These are phyloP conservation scores for Sparassis latifolia DNA, from an alignment of 1,284 basidiomycete genomes.

Conservation along the genomic window DNA sequence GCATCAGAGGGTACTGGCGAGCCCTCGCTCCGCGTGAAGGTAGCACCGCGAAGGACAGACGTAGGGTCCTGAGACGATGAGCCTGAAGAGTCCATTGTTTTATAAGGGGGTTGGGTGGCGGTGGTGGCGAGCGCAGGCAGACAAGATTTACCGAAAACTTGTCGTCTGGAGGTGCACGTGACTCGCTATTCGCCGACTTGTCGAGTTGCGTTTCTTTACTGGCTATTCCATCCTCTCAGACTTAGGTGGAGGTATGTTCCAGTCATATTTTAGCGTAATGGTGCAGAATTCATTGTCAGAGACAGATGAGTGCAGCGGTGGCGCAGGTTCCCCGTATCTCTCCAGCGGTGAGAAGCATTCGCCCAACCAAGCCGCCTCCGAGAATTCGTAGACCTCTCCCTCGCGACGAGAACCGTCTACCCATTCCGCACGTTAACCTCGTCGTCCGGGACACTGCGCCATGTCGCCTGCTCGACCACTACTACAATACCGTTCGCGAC, in stretches of 20 bases:
- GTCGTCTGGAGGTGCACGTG: too few species aligned
- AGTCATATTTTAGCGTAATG: too few species aligned
- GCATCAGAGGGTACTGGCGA: conserved; percentile 27
- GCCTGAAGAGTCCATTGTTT: conserved; percentile 5
- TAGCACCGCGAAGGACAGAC: conserved; percentile 47
- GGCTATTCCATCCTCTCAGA: too few species aligned
- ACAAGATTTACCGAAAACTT: too few species aligned
- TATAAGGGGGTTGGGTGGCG: not conserved
- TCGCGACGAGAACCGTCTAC: conserved; percentile 47
- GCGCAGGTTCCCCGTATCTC: conserved; percentile 12
- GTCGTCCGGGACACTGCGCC: conserved; percentile 67
- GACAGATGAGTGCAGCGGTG: conserved; percentile 19
- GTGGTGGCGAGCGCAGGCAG: too few species aligned
- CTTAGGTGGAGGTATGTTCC: too few species aligned
- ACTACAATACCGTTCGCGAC: conserved; percentile 75
- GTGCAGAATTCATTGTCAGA: not conserved
- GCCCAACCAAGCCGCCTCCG: conserved; percentile 19
- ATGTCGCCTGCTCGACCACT: conserved; percentile 81
- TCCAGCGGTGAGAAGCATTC: conserved; percentile 17
- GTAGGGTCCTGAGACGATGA: conserved; percentile 36
- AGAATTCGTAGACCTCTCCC: conserved; percentile 38
- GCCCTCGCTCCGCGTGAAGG: conserved; percentile 41
- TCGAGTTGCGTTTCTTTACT: too few species aligned
- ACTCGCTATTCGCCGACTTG: too few species aligned
- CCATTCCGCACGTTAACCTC: conserved; percentile 59